phyloP scores from a whole-genome alignment of 164 flowering plant species.

The Paratinospora sagittata region DNA sequence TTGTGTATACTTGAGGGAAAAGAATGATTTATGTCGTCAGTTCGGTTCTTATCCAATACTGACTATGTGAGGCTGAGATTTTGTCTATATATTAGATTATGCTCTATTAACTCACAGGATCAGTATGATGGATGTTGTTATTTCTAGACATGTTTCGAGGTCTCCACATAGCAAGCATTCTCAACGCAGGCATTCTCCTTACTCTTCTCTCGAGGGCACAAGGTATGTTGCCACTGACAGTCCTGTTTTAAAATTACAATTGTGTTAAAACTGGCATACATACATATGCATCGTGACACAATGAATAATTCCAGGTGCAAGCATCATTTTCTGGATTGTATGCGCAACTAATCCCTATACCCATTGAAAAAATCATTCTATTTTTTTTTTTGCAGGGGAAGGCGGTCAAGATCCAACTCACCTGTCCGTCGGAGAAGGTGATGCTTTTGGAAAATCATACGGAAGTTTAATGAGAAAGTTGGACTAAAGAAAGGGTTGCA shows the following conservation, averaged over 20 bases:
- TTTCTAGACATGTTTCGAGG: conserved; percentile 96
- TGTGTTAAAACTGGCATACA: conserved; percentile 26
- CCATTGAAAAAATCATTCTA: conserved; percentile 9
- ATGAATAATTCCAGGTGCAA: conserved; percentile 39
- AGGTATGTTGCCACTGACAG: conserved; percentile 50
- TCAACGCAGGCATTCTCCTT: conserved; percentile 97
- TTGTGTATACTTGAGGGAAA: conserved; percentile 16
- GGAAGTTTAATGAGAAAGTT: not conserved
- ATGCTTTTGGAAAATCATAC: conserved; percentile 5
- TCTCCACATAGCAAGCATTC: conserved; percentile 98
- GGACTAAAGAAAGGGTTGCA: not conserved
- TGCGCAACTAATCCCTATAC: not conserved
- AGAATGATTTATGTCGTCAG: conserved; percentile 17
- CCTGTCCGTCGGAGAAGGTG: conserved; percentile 50
- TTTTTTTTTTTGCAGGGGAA: conserved; percentile 56
- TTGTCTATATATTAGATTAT: conserved; percentile 18
- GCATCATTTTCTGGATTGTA: not conserved
- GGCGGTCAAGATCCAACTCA: conserved; percentile 70
- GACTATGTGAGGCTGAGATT: conserved; percentile 27
- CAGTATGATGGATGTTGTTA: conserved; percentile 67
- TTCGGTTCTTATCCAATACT: conserved; percentile 15
- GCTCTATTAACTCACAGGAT: conserved; percentile 47
- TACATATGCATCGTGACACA: conserved; percentile 23
- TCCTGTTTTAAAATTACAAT: conserved; percentile 13
- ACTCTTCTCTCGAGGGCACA: conserved; percentile 75